A percentile compares a stretch with the other conserved stretches of the same genome.
phyloP scores from a whole-genome alignment of 1,284 basidiomycete species.

The Papiliotrema fonsecae region DNA sequence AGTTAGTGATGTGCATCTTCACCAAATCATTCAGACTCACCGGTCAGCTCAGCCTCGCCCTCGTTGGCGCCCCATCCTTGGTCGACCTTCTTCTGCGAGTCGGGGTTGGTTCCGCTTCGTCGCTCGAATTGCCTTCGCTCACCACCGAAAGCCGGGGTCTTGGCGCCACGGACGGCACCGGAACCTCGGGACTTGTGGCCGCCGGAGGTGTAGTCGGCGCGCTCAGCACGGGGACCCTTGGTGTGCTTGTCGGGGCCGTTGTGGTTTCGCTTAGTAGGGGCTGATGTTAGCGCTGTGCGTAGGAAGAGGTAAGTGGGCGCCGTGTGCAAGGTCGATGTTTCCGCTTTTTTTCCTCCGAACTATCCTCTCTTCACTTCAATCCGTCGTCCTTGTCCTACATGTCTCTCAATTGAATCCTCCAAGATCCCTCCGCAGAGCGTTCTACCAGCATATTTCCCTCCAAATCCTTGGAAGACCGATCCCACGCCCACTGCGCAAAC shows the following conservation, averaged over 20 bases:
- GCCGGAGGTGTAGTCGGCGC: constrained; percentile 30
- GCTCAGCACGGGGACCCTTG: constrained; percentile 43
- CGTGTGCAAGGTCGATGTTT: neutral
- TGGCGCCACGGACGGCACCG: constrained; percentile 28
- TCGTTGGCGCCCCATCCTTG: constrained; percentile 90
- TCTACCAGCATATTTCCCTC: too few species aligned
- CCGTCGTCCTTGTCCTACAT: too few species aligned
- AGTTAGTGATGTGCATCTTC: constrained; percentile 1
- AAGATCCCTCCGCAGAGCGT: too few species aligned
- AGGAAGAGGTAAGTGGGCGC: too few species aligned
- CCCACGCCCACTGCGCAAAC: neutral
- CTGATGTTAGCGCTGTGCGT: constrained; percentile 4
- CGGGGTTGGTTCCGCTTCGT: constrained; percentile 50
- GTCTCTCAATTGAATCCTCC: too few species aligned
- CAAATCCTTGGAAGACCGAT: too few species aligned
- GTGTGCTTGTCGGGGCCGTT: constrained; percentile 42
- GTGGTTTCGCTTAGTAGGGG: constrained; percentile 8
- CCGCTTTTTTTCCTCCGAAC: too few species aligned
- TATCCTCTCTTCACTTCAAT: too few species aligned
- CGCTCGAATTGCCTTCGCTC: constrained; percentile 42
- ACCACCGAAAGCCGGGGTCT: constrained; percentile 26
- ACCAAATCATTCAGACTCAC: constrained; percentile 37
- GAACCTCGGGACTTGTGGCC: constrained; percentile 33
- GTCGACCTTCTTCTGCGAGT: constrained; percentile 86
- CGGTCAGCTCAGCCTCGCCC: constrained; percentile 67